A percentile compares a stretch with the other conserved stretches of the same genome.
Evolutionary conservation across 2,329 filamentous ascomycete genomes (phyloP).

Genomic region (Venturia nashicola): DNA sequence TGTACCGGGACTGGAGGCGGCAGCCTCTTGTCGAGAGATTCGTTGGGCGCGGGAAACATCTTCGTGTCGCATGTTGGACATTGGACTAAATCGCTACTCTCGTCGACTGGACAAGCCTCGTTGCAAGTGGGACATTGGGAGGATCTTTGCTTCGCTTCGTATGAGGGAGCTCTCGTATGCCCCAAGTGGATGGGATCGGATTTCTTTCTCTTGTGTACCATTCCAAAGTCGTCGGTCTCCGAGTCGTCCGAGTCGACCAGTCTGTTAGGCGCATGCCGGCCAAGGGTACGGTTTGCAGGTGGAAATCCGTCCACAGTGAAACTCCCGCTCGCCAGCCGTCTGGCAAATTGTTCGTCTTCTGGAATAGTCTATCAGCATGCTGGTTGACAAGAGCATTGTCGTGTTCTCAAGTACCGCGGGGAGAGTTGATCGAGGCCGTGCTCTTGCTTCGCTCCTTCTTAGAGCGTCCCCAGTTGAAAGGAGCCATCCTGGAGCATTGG

Average conservation of each 20-base stretch:
- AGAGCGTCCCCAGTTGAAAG: background rate
- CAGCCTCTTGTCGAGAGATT: background rate
- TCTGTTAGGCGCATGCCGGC: background rate
- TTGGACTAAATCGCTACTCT: background rate
- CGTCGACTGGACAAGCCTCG: background rate
- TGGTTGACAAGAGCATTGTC: background rate
- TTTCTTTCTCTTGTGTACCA: conserved; percentile 2
- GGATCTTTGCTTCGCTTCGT: background rate
- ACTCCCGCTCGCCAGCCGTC: background rate
- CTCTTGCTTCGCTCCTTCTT: background rate
- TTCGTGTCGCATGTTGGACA: conserved; percentile 3
- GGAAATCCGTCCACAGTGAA: background rate
- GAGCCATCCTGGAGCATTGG: background rate
- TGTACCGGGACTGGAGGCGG: background rate
- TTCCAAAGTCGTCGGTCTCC: background rate
- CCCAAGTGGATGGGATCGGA: background rate
- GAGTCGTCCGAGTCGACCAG: background rate
- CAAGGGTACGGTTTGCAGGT: background rate
- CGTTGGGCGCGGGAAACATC: background rate
- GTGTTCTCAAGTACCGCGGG: background rate
- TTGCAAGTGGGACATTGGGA: background rate
- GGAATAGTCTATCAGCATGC: background rate
- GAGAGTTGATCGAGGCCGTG: background rate
- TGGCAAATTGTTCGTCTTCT: background rate
- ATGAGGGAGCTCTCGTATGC: background rate